Evolutionary conservation across 1,284 basidiomycete genomes (phyloP), one percentile per base, ranked within the genome.

Genomic region (Cryptococcus sp.): DNA sequence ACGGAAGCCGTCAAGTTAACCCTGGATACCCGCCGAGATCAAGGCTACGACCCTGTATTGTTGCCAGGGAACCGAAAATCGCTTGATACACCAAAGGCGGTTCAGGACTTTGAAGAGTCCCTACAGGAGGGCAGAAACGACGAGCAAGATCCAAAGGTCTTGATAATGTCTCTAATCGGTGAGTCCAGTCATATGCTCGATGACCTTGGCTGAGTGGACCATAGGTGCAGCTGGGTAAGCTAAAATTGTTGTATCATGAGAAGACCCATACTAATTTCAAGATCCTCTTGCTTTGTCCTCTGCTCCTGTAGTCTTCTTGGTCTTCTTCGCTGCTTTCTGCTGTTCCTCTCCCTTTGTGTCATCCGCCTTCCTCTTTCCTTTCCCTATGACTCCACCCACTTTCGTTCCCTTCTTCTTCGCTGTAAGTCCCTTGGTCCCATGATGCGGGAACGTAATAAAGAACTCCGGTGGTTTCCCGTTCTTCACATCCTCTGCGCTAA

Each of bases 111-210:
- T 4, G 58, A 44, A 10, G 3, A 53, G 38, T 10, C 42, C 35
- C 15, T 56, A 4, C 31, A 44, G 14, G 43, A 53, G 1, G 55
- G 46, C 4, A 44, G 43, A 14, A 38, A 35, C 1, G 62, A 58
- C 15, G 55, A 59, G 14, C 53, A 61, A 13, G 57, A 61, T 32
- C 48, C 55, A 3, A 52, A 46, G 7, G 56, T 59, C 8, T 57
- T 65, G n/a, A 60, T 65, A 34, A 62, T 62, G 53, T 53, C 59
- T 4, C 32, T 71, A 13, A 56, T 71, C 8, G 55, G 61, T 55
- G 36, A 56, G 60, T 56, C 4, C 8, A 32, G n/a, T 31, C 7
- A 14, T 33, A 6, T 38, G 33, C 5, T 32, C 31, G 23, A 34
- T 23, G 11, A 31, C 23, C 10, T 10, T 32, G 14, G 4, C n/a